Evolutionary conservation across 2,329 filamentous ascomycete species (phyloP), one percentile per base, ranked within the genome.

Genomic region (Zasmidium angulare): DNA sequence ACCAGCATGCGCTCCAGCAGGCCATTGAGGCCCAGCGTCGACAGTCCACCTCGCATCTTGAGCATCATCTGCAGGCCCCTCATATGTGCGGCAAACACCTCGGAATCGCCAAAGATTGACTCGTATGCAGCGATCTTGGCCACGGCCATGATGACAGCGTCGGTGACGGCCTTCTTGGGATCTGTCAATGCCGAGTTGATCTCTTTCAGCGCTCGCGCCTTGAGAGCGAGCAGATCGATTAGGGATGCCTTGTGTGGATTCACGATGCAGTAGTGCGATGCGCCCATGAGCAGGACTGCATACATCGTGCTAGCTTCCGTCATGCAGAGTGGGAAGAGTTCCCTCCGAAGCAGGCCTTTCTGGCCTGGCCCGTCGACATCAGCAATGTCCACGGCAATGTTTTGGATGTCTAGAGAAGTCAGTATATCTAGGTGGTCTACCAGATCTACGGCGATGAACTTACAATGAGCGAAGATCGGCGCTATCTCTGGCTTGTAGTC

Each of bases 121-220:
- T 82, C 80, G 62, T 80, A 81, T 62, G 76, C 77, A 3, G 79
- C 79, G 77, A 82, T 79, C 59, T 80, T 80, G 26, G 77, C 77
- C 7, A 80, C 77, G 2, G 79, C 78, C n/a, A 77, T 78, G 49
- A 81, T 74, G 19, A 80, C 59, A 4, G 74, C 74, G 60, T 81
- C 78, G 51, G 64, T 75, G 17, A 74, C 59, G 9, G 60, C 56
- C 31, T 62, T 53, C 6, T 60, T 61, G 23, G 66, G 64, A 40
- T 69, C 61, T 21, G 61, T 60, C 22, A 80, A 63, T 20, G 69
- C 68, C 1, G 67, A 55, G 61, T 78, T 79, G 67, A 81, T 77
- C n/a, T 73, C 68, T 3, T 62, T 56, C 31, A 81, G 68, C 22
- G 78, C 76, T 55, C 75, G 70, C 22, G 72, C 72, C 55, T 78